These are phyloP conservation scores for Lasiodiplodia theobromae DNA, from an alignment of 2,329 filamentous ascomycete species.

Conservation along the genomic window DNA sequence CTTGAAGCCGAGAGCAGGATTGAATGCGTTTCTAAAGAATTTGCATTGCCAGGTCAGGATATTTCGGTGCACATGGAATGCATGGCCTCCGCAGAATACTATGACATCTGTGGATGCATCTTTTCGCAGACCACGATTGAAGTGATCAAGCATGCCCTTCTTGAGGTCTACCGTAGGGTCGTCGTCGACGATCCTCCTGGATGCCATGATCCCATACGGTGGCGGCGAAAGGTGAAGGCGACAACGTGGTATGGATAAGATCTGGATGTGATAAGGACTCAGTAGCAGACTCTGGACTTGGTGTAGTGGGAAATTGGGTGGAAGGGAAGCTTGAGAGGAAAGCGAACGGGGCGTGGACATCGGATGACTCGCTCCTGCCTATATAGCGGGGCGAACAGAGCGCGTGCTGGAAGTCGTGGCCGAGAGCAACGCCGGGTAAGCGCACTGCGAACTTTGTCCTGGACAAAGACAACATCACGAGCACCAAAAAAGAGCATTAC, in stretches of 20 bases:
- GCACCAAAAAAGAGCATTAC: not conserved
- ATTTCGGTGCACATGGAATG: not conserved
- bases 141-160: not conserved
- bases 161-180: not conserved
- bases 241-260: not conserved
- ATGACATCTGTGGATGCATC: not conserved
- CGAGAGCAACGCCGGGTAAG: not conserved
- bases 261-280: not conserved
- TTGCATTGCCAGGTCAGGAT: conserved; percentile 9
- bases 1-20: not conserved
- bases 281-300: not conserved
- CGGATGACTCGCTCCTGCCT: not conserved
- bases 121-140: not conserved
- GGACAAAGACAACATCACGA: not conserved
- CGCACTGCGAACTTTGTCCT: not conserved
- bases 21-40: conserved; percentile 2
- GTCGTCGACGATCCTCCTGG: not conserved
- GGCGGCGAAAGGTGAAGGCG: too few relatives aligned
- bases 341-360: not conserved
- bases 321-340: not conserved
- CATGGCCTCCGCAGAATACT: not conserved
- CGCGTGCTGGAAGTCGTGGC: not conserved
- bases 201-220: not conserved
- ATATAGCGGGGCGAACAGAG: not conserved
- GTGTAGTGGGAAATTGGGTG: not conserved